Evolutionary conservation across 2,329 filamentous ascomycete species (phyloP).

Genomic region (Aspergillus thermomutatus): DNA sequence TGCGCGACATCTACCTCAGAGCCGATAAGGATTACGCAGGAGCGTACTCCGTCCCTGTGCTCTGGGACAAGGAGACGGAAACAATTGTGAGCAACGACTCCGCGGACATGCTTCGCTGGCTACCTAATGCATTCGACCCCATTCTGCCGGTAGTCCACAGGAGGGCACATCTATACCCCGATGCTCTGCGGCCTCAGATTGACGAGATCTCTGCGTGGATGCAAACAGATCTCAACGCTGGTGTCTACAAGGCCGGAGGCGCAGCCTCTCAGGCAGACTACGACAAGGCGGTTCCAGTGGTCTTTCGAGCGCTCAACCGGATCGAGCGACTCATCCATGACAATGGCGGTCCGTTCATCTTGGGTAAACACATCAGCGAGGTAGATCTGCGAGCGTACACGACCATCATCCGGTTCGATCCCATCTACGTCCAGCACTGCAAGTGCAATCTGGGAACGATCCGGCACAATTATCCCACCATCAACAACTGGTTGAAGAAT

Average conservation of each 20-base stretch:
- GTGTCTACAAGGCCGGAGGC: constrained; percentile 63
- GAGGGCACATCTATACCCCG: constrained; percentile 53
- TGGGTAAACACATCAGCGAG: constrained; percentile 56
- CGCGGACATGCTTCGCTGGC: constrained; percentile 55
- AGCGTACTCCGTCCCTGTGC: constrained; percentile 57
- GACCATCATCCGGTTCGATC: constrained; percentile 59
- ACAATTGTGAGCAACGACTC: constrained; percentile 62
- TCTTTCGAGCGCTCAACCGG: constrained; percentile 60
- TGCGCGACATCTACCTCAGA: constrained; percentile 62
- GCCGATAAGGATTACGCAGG: constrained; percentile 60
- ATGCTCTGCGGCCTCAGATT: constrained; percentile 46
- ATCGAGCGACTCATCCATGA: constrained; percentile 49
- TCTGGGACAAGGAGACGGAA: constrained; percentile 59
- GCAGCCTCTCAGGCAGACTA: constrained; percentile 55
- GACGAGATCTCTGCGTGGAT: constrained; percentile 55
- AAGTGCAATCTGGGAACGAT: constrained; percentile 63
- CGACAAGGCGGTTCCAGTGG: constrained; percentile 50
- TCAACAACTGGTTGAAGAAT: constrained; percentile 60
- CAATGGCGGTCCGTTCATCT: constrained; percentile 54
- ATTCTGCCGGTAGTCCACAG: constrained; percentile 44
- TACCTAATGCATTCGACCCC: constrained; percentile 55
- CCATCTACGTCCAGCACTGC: constrained; percentile 64
- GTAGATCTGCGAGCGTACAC: constrained; percentile 57
- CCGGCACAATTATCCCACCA: constrained; percentile 57
- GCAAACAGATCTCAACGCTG: constrained; percentile 54